phyloP scores from a whole-genome alignment of 768 basidiomycete species.

The Lactarius trivialis region DNA sequence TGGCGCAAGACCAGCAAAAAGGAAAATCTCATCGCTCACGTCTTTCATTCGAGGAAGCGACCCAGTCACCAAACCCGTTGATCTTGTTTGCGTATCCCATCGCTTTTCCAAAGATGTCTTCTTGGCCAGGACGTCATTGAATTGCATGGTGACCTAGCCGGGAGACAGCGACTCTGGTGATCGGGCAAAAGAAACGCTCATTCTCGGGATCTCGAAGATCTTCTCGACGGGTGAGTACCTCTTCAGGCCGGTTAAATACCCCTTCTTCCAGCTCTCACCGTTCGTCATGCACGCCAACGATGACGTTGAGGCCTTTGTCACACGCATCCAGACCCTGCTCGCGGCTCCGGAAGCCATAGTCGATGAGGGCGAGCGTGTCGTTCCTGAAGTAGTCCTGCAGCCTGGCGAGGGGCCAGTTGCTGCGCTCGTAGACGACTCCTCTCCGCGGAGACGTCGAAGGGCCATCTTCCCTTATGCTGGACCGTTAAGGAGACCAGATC shows the following conservation, averaged over 20 bases:
- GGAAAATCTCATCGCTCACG: constrained; percentile 38
- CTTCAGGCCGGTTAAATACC: constrained; percentile 32
- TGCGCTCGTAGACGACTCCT: constrained; percentile 85
- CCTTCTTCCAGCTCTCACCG: constrained; percentile 92
- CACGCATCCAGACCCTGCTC: constrained; percentile 98
- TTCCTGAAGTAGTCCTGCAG: constrained; percentile 99
- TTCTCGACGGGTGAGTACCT: constrained; percentile 49
- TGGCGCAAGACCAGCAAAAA: constrained; percentile 1
- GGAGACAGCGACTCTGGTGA: constrained; percentile 26
- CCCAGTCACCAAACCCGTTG: constrained; percentile 75
- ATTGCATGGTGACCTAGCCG: constrained; percentile 51
- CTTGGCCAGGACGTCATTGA: constrained; percentile 52
- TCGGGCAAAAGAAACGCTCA: constrained; percentile 16
- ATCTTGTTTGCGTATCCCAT: constrained; percentile 73
- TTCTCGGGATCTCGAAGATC: constrained; percentile 17
- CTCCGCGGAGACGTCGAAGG: constrained; percentile 21
- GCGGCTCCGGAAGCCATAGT: constrained; percentile 98
- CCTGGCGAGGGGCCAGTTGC: constrained; percentile 96
- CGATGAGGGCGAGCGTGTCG: constrained; percentile 97
- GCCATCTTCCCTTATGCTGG: not conserved
- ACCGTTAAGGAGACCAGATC: not conserved
- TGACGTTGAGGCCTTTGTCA: constrained; percentile 97
- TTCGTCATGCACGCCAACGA: constrained; percentile 96
- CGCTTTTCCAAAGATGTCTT: constrained; percentile 57
- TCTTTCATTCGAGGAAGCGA: constrained; percentile 47